A percentile compares a stretch with the other conserved stretches of the same genome.
Conservation (phyloP, 768 basidiomycete species). For the Kwoniella sp. region DNA sequence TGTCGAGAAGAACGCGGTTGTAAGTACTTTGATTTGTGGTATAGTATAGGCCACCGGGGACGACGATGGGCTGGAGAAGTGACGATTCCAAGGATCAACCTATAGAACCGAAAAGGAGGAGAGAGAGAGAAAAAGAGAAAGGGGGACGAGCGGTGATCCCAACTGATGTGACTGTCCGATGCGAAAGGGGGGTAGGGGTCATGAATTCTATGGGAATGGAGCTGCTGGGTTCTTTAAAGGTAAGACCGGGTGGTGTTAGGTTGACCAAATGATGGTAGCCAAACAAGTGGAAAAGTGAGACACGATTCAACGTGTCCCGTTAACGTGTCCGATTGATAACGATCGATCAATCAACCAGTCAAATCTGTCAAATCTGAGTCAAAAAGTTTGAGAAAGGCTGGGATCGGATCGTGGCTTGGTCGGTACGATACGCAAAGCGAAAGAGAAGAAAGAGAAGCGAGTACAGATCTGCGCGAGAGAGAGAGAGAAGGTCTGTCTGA, state of each 20-base stretch:
- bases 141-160: background rate
- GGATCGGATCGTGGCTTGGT: slow-evolving; percentile 12
- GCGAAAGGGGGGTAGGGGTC: background rate
- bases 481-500: background rate
- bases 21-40: background rate
- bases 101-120: background rate
- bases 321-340: background rate
- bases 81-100: background rate
- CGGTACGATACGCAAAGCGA: slow-evolving; percentile 1
- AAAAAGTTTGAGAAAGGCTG: slow-evolving; percentile 9
- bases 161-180: background rate
- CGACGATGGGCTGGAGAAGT: background rate
- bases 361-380: slow-evolving; percentile 1
- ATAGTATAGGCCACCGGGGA: slow-evolving; percentile 14
- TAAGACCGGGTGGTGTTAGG: background rate
- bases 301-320: background rate
- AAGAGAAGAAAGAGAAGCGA: background rate
- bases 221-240: background rate
- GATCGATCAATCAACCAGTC: background rate
- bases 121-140: slow-evolving; percentile 1
- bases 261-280: background rate
- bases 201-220: background rate
- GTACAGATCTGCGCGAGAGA: background rate
- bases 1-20: background rate
- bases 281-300: slow-evolving; percentile 7